phyloP scores from a whole-genome alignment of 371 early-diverging fungal genomes.

The Paraphysoderma sedebokerense region DNA sequence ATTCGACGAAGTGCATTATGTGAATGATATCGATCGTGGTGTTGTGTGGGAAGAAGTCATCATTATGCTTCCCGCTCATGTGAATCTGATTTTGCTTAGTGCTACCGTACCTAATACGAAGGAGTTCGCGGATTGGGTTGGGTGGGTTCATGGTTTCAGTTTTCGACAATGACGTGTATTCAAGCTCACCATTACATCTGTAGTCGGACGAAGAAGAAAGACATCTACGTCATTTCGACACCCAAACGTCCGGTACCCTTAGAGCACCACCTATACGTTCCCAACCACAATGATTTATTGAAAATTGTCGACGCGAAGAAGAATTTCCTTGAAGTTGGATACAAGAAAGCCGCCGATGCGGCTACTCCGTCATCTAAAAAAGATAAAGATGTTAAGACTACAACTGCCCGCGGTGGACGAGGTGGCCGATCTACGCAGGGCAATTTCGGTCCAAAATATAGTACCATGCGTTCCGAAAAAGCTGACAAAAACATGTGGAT shows the following conservation, averaged over 20 bases:
- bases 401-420: slow-evolving; percentile 8
- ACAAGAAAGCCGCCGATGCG: slow-evolving; percentile 20
- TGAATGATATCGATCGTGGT: slow-evolving; percentile 91
- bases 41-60: slow-evolving; percentile 99
- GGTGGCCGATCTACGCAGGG: slow-evolving; percentile 40
- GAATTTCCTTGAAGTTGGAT: neutral
- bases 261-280: slow-evolving; percentile 82
- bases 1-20: slow-evolving; percentile 99
- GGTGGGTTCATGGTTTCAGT: slow-evolving; percentile 19
- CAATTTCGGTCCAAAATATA: slow-evolving; percentile 21
- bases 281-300: slow-evolving; percentile 4
- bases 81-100: slow-evolving; percentile 83
- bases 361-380: slow-evolving; percentile 4
- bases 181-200: neutral
- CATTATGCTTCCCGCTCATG: slow-evolving; percentile 94
- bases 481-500: slow-evolving; percentile 64
- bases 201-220: slow-evolving; percentile 85
- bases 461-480: slow-evolving; percentile 6
- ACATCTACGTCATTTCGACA: slow-evolving; percentile 97
- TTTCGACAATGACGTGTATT: neutral
- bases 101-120: slow-evolving; percentile 98
- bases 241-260: slow-evolving; percentile 92
- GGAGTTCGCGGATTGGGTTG: slow-evolving; percentile 99
- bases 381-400: neutral
- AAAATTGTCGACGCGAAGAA: slow-evolving; percentile 1